phyloP scores from a whole-genome alignment of 306 rosid species.

The Cucurbita pepo region DNA sequence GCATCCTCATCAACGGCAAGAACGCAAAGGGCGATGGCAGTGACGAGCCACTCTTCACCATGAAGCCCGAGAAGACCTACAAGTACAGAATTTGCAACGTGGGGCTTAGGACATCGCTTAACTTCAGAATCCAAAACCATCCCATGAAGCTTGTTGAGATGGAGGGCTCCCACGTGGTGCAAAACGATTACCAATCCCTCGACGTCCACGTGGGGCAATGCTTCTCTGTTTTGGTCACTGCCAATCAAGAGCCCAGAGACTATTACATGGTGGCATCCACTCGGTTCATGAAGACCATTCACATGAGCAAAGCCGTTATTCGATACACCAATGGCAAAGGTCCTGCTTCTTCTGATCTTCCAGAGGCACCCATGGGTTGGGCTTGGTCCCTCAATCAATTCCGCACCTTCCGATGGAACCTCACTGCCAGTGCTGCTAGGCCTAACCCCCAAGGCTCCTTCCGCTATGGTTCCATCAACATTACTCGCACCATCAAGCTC shows the following conservation, averaged over 20 bases:
- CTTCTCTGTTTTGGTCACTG: conserved; percentile 48
- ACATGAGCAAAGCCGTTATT: conserved; percentile 29
- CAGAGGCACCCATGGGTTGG: conserved; percentile 58
- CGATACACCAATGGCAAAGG: conserved; percentile 35
- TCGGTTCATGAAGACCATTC: conserved; percentile 31
- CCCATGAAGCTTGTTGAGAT: conserved; percentile 49
- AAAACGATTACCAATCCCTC: conserved; percentile 49
- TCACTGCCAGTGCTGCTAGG: conserved; percentile 84
- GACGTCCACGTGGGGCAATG: conserved; percentile 75
- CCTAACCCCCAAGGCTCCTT: conserved; percentile 89
- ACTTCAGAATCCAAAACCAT: conserved; percentile 66
- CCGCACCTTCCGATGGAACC: conserved; percentile 73
- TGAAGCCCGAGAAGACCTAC: conserved; percentile 67
- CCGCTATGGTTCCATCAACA: conserved; percentile 61
- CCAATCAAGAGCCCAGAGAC: conserved; percentile 44
- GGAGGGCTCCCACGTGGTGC: conserved; percentile 85
- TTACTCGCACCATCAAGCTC: conserved; percentile 52
- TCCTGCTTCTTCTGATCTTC: conserved; percentile 39
- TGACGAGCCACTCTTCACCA: conserved; percentile 52
- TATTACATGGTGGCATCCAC: conserved; percentile 66
- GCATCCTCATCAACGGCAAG: conserved; percentile 59
- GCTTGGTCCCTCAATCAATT: conserved; percentile 93
- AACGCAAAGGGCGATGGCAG: conserved; percentile 35
- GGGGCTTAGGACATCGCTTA: conserved; percentile 51
- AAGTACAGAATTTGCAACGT: conserved; percentile 65